phyloP scores from a whole-genome alignment of 2,329 filamentous ascomycete species.

The Rhinocladiella similis region DNA sequence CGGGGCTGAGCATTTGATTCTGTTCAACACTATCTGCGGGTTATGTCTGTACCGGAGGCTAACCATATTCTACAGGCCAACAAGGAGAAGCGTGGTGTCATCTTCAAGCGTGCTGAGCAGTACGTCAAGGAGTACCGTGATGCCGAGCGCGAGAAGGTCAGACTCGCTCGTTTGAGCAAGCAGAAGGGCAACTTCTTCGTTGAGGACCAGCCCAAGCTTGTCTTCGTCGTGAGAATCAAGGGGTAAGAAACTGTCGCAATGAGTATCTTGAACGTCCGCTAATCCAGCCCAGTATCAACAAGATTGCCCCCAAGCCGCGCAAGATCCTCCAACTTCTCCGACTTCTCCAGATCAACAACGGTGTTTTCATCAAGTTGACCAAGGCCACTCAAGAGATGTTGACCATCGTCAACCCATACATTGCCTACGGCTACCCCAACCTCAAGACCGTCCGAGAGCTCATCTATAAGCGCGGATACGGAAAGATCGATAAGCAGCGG shows the following conservation, averaged over 20 bases:
- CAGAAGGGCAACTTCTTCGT: slow-evolving; percentile 92
- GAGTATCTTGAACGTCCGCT: slow-evolving; percentile 5
- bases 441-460: slow-evolving; percentile 99
- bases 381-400: slow-evolving; percentile 98
- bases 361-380: slow-evolving; percentile 95
- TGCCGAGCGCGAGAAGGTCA: slow-evolving; percentile 96
- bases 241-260: slow-evolving; percentile 55
- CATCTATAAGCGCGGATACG: slow-evolving; percentile 99
- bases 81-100: slow-evolving; percentile 97
- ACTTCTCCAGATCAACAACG: slow-evolving; percentile 99
- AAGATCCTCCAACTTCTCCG: slow-evolving; percentile 99
- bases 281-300: slow-evolving; percentile 83
- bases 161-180: slow-evolving; percentile 85
- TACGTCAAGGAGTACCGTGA: slow-evolving; percentile 99
- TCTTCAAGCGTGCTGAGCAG: slow-evolving; percentile 99
- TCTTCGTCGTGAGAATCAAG: slow-evolving; percentile 99
- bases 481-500: slow-evolving; percentile 98
- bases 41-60: slow-evolving; percentile 34
- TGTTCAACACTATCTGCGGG: not conserved
- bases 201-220: slow-evolving; percentile 89
- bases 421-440: slow-evolving; percentile 99
- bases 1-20: slow-evolving; percentile 72
- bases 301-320: slow-evolving; percentile 99
- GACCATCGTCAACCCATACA: slow-evolving; percentile 97
- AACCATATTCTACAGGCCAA: slow-evolving; percentile 65